Evolutionary conservation across 305 asterid genomes (phyloP).

Genomic region (Fraxinus sp.): DNA sequence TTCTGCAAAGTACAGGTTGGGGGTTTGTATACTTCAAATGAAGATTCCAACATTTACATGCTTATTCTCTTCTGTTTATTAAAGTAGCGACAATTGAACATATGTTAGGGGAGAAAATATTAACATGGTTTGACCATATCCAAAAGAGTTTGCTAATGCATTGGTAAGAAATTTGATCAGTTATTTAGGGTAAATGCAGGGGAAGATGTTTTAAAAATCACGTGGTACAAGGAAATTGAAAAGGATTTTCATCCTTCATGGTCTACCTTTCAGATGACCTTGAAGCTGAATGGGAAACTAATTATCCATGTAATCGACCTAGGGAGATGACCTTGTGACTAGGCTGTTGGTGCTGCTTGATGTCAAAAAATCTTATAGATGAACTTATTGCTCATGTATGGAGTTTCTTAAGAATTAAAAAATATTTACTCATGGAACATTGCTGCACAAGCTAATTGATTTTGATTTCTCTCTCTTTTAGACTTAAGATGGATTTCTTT

Average conservation of each 20-base stretch:
- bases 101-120: not conserved
- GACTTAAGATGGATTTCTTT: not conserved
- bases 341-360: conserved; percentile 1
- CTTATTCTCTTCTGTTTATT: not conserved
- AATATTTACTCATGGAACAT: not conserved
- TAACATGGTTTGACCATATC: not conserved
- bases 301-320: not conserved
- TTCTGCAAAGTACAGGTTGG: conserved; percentile 90
- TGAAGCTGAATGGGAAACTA: not conserved
- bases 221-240: not conserved
- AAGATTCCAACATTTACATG: conserved; percentile 2
- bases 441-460: not conserved
- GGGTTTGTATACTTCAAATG: conserved; percentile 10
- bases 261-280: not conserved
- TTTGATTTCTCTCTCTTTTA: not conserved
- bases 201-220: not conserved
- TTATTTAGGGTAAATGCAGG: not conserved
- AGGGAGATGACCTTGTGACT: not conserved
- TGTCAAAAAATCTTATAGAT: not conserved
- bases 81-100: not conserved
- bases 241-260: not conserved
- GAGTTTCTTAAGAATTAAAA: not conserved
- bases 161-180: not conserved
- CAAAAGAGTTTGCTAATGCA: not conserved
- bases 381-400: not conserved